Base-by-base conservation (phyloP, 2,329 filamentous ascomycete species). In the Bipolaris cookei region DNA sequence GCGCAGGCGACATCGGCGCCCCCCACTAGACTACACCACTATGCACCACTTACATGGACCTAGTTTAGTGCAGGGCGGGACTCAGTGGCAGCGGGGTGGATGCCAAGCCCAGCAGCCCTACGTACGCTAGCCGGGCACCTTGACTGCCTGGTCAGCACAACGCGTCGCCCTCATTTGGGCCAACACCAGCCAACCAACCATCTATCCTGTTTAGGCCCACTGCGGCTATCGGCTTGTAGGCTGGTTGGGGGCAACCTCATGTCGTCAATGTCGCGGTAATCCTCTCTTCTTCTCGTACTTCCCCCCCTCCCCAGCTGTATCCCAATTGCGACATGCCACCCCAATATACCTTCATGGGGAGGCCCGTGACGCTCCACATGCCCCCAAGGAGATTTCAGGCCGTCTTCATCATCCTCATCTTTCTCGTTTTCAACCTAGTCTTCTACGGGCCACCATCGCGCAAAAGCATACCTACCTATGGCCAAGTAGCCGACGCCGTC, bases 331-430 rank as follows among this genome's bases (percentile, higher is more conserved):
- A 52, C 20, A 77, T 77, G 74, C 74, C 75, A 1, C 60, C 69
- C 30, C 75, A 77, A 51, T 69, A 62, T 23, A 73, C 70, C 30
- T 38, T 69, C 49, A 69, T 70, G 44, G 74, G 75, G 39, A 68
- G 61, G 47, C 75, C 73, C 4, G 42, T 77, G 35, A 56, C 51
- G 61, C 65, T 76, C 43, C 70, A 66, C 41, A 71, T 75, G 65
- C 79, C 79, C 11, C 80, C 80, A n/a, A 78, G 78, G 47, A 75
- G 81, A 25, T 78, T 82, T 57, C 80, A 81, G 69, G 70, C 79
- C 57, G 74, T 83, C 46, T 69, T 77, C 47, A 69, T 73, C 54
- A 58, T 77, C 3, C 50, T 73, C 11, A 57, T 77, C 41, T 59
- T 77, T 53, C 34, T 76, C 47, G 28, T 71, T 8, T 25, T 72